phyloP scores from a whole-genome alignment of 208 protist species.

The Wallacemonas rigidus region DNA sequence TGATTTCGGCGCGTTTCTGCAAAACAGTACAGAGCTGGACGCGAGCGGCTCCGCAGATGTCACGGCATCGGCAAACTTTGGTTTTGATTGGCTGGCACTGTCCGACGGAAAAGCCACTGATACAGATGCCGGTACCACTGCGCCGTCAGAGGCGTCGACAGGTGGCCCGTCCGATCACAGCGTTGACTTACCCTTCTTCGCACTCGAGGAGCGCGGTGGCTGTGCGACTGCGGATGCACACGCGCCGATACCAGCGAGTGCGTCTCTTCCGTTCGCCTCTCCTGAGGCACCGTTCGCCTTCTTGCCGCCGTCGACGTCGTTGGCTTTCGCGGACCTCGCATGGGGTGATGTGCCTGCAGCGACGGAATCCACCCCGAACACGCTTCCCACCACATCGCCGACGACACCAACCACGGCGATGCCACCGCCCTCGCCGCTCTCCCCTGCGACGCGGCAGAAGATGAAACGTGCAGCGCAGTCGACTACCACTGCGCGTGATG shows the following conservation, averaged over 20 bases:
- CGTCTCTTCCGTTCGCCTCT: constrained; percentile 9
- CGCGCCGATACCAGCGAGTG: background rate
- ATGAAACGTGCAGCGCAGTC: background rate
- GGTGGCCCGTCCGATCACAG: background rate
- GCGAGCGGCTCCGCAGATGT: background rate
- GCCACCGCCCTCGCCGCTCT: constrained; percentile 15
- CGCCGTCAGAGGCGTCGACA: background rate
- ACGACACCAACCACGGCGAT: background rate
- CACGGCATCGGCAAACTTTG: background rate
- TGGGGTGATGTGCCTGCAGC: too few species aligned
- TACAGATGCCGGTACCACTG: background rate
- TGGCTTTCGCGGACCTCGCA: too few species aligned
- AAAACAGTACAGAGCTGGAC: background rate
- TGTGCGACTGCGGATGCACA: background rate
- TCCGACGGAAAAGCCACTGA: background rate
- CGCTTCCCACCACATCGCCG: background rate
- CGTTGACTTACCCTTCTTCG: constrained; percentile 20
- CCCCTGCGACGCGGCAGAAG: background rate
- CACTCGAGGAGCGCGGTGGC: background rate
- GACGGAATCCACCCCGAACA: background rate
- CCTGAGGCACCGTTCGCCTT: constrained; percentile 11
- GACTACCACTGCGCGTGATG: background rate
- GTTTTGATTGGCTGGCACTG: background rate
- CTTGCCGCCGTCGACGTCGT: background rate
- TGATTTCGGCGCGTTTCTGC: constrained; percentile 8